These are phyloP conservation scores for Aphanomyces astaci DNA, from an alignment of 352 stramenopile species.

Conservation along the genomic window DNA sequence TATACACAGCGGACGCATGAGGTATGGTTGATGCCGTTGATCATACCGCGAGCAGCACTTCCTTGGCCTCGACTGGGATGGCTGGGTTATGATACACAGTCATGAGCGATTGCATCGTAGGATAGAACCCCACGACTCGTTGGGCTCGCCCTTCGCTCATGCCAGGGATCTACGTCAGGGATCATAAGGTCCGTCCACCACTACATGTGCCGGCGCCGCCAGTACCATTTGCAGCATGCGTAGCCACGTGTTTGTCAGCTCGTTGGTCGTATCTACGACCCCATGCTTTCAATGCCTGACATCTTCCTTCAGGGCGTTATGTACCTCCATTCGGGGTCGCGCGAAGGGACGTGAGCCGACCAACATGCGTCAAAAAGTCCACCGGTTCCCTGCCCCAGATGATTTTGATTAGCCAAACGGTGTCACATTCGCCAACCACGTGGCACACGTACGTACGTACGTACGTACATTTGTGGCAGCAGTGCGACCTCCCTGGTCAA, in stretches of 20 bases:
- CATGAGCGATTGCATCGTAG: constrained; percentile 12
- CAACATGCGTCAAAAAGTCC: constrained; percentile 8
- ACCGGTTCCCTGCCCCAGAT: not conserved
- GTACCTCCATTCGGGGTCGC: not conserved
- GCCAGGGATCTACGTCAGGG: constrained; percentile 5
- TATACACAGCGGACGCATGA: not conserved
- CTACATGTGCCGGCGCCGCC: too few species aligned
- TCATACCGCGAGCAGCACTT: constrained; percentile 7
- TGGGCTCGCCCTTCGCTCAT: constrained; percentile 8
- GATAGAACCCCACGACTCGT: constrained; percentile 11
- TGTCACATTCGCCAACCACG: too few species aligned
- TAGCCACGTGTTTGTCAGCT: constrained; percentile 11
- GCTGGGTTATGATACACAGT: constrained; percentile 9
- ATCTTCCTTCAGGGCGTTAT: not conserved
- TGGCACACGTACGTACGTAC: too few species aligned
- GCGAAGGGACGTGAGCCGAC: constrained; percentile 6
- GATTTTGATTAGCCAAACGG: too few species aligned
- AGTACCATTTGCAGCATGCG: constrained; percentile 19
- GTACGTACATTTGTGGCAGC: not conserved
- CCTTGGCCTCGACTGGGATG: not conserved
- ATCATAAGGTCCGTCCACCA: too few species aligned
- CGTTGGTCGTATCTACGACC: not conserved
- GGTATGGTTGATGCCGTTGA: not conserved
- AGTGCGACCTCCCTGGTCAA: not conserved
- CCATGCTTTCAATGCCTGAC: not conserved